Percentiles rank a stretch among this genome's conserved stretches.
Conservation (phyloP, 2,329 filamentous ascomycete genomes). For the Colletotrichum lini region DNA sequence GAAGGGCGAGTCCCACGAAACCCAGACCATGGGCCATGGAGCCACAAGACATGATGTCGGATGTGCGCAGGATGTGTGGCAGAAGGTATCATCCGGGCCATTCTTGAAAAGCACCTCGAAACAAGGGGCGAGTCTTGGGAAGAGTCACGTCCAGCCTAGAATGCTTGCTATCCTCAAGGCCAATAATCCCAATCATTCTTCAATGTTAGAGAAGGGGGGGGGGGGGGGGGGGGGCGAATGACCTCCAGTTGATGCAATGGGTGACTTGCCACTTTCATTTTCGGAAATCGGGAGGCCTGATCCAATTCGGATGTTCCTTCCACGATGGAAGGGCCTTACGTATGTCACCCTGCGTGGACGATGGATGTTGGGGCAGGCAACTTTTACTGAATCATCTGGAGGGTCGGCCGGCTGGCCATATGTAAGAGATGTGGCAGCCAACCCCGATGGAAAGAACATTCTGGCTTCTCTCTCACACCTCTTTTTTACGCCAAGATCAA, state of each 20-base stretch:
- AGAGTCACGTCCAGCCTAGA: conserved; percentile 24
- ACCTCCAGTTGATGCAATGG: conserved; percentile 23
- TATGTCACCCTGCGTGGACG: conserved; percentile 35
- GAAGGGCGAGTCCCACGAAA: conserved; percentile 26
- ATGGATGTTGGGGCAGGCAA: conserved; percentile 38
- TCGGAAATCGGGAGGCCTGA: conserved; percentile 13
- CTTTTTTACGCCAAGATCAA: background rate
- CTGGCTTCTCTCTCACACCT: conserved; percentile 7
- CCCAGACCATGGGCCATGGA: conserved; percentile 35
- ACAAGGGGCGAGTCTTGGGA: conserved; percentile 33
- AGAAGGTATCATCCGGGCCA: conserved; percentile 30
- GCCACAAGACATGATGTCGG: conserved; percentile 23
- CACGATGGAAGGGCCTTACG: conserved; percentile 30
- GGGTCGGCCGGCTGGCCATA: background rate
- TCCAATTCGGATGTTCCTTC: conserved; percentile 34
- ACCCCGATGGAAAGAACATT: conserved; percentile 8
- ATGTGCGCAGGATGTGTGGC: conserved; percentile 28
- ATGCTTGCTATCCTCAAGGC: conserved; percentile 8
- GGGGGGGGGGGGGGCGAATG: conserved; percentile 4
- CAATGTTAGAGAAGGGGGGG: background rate
- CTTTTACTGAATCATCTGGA: conserved; percentile 21
- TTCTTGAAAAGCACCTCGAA: conserved; percentile 27
- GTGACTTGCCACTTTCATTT: conserved; percentile 29
- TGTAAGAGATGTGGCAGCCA: conserved; percentile 8
- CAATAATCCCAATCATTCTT: conserved; percentile 5